A percentile compares a stretch with the other conserved stretches of the same genome.
Evolutionary conservation across 306 rosid species (phyloP).

Genomic region (Pterocarpus santalinus): DNA sequence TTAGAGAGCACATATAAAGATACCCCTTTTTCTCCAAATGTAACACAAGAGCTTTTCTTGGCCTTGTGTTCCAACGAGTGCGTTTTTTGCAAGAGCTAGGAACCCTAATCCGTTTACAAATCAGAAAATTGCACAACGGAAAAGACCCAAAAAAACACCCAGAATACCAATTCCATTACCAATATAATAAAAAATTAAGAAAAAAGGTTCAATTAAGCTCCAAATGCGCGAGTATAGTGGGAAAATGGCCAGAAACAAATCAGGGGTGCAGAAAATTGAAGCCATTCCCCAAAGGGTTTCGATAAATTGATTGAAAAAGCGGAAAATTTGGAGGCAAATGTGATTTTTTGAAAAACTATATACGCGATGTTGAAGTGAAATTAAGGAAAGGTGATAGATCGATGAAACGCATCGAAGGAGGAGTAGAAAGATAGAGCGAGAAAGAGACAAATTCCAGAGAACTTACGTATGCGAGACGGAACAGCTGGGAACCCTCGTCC

Average conservation of each 20-base stretch:
- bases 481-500: neutral
- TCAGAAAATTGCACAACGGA: neutral
- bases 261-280: neutral
- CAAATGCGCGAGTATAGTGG: neutral
- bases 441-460: neutral
- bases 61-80: neutral
- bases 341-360: neutral
- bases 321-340: neutral
- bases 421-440: neutral
- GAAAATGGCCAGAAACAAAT: neutral
- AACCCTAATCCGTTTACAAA: conserved; percentile 49
- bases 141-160: neutral
- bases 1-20: neutral
- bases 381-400: conserved; percentile 35
- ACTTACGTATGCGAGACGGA: conserved; percentile 38
- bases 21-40: conserved; percentile 1
- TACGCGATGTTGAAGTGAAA: neutral
- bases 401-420: conserved; percentile 25
- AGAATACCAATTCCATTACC: conserved; percentile 31
- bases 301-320: conserved; percentile 1
- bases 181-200: neutral
- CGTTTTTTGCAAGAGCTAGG: conserved; percentile 11
- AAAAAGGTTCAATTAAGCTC: neutral
- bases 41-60: neutral
- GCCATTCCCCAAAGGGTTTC: conserved; percentile 24